Evolutionary conservation across 805 yeast species (phyloP).

Genomic region (Metschnikowia chrysomelidarum): DNA sequence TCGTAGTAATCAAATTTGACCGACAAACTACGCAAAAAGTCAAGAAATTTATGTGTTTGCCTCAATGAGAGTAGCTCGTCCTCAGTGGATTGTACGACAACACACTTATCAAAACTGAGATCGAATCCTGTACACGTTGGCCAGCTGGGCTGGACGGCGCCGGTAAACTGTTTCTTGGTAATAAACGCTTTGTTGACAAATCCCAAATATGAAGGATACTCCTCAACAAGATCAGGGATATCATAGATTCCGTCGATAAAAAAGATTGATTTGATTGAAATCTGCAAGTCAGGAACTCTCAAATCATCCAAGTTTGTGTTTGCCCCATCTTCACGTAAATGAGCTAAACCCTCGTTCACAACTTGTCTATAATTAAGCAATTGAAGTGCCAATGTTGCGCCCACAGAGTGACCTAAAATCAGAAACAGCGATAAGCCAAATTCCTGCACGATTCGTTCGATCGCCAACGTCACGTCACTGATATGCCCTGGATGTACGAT

Average conservation of each 20-base stretch:
- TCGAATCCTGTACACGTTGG: slow-evolving; percentile 1
- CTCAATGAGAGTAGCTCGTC: slow-evolving; percentile 62
- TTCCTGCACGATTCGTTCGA: slow-evolving; percentile 28
- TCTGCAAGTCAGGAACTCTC: neutral
- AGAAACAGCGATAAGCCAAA: slow-evolving; percentile 22
- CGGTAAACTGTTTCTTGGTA: slow-evolving; percentile 16
- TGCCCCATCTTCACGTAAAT: neutral
- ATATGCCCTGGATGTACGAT: slow-evolving; percentile 61
- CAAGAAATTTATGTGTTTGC: slow-evolving; percentile 46
- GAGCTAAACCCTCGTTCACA: slow-evolving; percentile 16
- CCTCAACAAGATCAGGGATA: slow-evolving; percentile 47
- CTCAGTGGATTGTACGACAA: slow-evolving; percentile 55
- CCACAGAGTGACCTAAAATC: slow-evolving; percentile 76
- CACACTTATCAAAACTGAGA: slow-evolving; percentile 18
- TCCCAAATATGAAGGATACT: slow-evolving; percentile 49
- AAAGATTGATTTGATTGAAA: slow-evolving; percentile 18
- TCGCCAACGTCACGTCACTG: slow-evolving; percentile 50
- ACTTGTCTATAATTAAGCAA: slow-evolving; percentile 31
- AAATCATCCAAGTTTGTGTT: too few species aligned
- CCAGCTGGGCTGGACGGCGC: slow-evolving; percentile 28
- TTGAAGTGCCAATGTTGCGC: slow-evolving; percentile 66
- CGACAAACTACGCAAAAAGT: slow-evolving; percentile 27
- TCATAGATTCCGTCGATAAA: slow-evolving; percentile 74
- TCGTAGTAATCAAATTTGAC: slow-evolving; percentile 10
- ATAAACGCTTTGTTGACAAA: slow-evolving; percentile 62